Evolutionary conservation across 2,329 filamentous ascomycete species (phyloP).

Genomic region (Epichloe gansuensis): DNA sequence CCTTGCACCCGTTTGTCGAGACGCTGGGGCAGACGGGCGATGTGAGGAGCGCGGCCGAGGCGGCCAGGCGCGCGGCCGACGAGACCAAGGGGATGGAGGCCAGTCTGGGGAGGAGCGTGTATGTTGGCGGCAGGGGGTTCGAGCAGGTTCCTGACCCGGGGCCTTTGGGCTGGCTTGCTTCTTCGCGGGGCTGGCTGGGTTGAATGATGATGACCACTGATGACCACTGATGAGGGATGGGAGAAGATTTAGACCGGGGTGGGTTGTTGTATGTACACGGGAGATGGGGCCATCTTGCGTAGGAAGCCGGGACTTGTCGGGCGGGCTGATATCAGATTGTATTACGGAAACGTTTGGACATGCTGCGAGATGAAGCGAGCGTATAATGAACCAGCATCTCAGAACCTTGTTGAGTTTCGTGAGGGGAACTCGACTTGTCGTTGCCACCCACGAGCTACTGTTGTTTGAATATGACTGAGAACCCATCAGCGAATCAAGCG

Average conservation of each 20-base stretch:
- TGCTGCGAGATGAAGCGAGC: too few species aligned
- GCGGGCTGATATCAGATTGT: too few species aligned
- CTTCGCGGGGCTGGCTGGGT: constrained; percentile 60
- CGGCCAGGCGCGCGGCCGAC: constrained; percentile 63
- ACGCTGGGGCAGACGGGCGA: constrained; percentile 53
- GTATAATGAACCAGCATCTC: too few species aligned
- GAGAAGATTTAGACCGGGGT: background rate
- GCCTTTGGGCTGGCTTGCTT: constrained; percentile 65
- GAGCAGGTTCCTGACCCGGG: constrained; percentile 46
- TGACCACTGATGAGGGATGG: background rate
- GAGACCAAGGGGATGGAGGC: constrained; percentile 87
- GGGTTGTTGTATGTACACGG: too few species aligned
- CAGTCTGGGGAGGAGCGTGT: constrained; percentile 53
- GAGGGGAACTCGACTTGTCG: too few species aligned
- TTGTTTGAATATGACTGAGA: too few species aligned
- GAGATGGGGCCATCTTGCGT: too few species aligned
- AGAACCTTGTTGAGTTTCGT: too few species aligned
- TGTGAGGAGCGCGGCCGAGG: constrained; percentile 60
- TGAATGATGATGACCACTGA: constrained; percentile 7
- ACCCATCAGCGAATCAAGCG: too few species aligned
- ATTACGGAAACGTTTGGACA: too few species aligned
- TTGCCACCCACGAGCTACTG: too few species aligned
- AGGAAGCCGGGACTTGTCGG: too few species aligned
- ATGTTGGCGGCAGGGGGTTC: constrained; percentile 32
- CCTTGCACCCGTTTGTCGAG: constrained; percentile 76